A percentile compares a stretch with the other conserved stretches of the same genome.
These are phyloP conservation scores for Paramecium octaurelia DNA, from an alignment of 73 alveolate species.

Conservation along the genomic window DNA sequence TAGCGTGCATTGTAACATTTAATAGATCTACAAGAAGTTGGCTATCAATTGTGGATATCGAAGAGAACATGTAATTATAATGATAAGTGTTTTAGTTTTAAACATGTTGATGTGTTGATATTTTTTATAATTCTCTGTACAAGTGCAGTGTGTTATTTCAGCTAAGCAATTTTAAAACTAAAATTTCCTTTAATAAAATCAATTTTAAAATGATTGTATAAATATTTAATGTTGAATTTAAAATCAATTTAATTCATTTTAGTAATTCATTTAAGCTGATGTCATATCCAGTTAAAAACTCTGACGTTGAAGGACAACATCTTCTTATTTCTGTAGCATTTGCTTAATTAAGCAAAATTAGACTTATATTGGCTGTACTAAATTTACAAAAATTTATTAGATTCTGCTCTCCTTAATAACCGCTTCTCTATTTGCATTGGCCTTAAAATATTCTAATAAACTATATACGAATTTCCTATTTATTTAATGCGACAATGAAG, in stretches of 20 bases:
- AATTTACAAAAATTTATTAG: not conserved
- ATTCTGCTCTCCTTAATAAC: not conserved
- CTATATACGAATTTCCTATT: not conserved
- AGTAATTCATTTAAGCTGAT: not conserved
- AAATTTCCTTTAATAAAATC: not conserved
- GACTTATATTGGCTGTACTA: not conserved
- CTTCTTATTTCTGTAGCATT: not conserved
- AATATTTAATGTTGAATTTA: not conserved
- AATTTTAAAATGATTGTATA: not conserved
- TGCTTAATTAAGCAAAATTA: not conserved
- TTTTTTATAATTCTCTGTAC: not conserved
- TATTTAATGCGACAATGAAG: not conserved
- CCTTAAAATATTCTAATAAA: not conserved
- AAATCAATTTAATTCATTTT: not conserved
- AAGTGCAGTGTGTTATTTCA: not conserved
- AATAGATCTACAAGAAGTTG: not conserved
- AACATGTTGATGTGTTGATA: not conserved
- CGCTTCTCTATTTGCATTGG: not conserved
- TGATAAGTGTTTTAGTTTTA: not conserved
- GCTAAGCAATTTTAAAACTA: not conserved
- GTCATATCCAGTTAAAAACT: not conserved
- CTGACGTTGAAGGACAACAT: constrained; percentile 22
- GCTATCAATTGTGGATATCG: not conserved
- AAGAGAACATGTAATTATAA: not conserved
- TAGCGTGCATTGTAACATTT: not conserved